phyloP scores from a whole-genome alignment of 768 basidiomycete genomes.

The Pholiota molesta region DNA sequence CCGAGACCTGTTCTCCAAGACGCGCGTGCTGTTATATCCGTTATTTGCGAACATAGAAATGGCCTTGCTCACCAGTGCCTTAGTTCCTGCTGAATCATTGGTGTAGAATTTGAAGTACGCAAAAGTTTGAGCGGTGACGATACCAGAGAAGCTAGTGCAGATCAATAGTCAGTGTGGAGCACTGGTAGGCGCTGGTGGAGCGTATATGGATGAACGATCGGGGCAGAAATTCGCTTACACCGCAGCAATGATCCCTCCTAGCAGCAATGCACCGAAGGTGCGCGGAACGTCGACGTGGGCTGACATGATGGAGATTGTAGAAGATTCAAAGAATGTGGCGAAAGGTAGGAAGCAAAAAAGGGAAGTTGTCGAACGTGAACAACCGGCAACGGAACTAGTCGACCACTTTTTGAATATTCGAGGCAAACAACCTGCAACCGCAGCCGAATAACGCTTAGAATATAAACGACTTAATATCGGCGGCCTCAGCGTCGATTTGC shows the following conservation, averaged over 20 bases:
- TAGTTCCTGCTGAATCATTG: constrained; percentile 30
- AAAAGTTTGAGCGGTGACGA: constrained; percentile 41
- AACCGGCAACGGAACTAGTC: background rate
- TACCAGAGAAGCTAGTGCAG: constrained; percentile 39
- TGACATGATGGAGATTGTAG: background rate
- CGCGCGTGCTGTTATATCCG: no score
- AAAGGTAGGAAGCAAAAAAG: background rate
- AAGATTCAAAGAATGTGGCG: background rate
- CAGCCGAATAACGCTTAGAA: background rate
- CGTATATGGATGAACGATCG: background rate
- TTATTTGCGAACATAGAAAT: background rate
- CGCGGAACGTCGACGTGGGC: constrained; percentile 24
- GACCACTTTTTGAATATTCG: background rate
- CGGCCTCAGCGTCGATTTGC: background rate
- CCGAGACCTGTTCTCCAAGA: constrained; percentile 28
- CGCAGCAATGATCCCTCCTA: constrained; percentile 43
- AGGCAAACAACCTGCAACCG: background rate
- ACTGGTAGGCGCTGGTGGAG: background rate
- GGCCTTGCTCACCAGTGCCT: constrained; percentile 31
- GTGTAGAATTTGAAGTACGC: constrained; percentile 43
- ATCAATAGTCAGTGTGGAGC: background rate
- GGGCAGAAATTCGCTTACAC: constrained; percentile 27
- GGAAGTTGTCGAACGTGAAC: background rate
- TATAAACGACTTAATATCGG: background rate
- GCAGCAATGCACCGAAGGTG: constrained; percentile 44